Conservation (phyloP, 176 grass and related monocot species). For the Pontederia paniculata region DNA sequence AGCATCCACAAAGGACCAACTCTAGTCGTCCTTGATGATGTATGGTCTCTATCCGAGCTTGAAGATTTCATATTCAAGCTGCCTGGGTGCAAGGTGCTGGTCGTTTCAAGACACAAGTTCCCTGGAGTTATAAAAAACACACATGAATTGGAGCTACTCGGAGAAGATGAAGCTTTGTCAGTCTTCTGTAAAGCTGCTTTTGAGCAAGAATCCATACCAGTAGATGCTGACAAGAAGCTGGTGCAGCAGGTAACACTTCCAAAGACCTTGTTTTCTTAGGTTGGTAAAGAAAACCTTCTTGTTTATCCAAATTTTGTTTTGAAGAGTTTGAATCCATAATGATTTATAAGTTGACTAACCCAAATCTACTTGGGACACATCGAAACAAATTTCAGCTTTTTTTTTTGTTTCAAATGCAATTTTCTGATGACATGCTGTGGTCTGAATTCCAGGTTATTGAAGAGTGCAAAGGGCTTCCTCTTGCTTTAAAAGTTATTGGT, state of each 20-base stretch:
- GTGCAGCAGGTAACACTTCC: constrained; percentile 49
- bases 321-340: too few species aligned
- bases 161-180: constrained; percentile 69
- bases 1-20: constrained; percentile 52
- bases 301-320: too few species aligned
- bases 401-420: background rate
- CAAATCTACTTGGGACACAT: too few species aligned
- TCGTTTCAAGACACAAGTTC: constrained; percentile 83
- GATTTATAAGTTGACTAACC: too few species aligned
- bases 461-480: constrained; percentile 92
- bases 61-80: constrained; percentile 78
- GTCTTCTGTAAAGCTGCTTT: constrained; percentile 78
- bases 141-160: constrained; percentile 77
- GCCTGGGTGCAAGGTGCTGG: constrained; percentile 70
- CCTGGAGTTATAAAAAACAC: constrained; percentile 37
- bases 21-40: constrained; percentile 84
- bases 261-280: too few species aligned
- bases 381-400: too few species aligned
- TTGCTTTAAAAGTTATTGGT: constrained; percentile 82
- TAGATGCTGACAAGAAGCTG: constrained; percentile 67
- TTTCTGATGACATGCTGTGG: background rate
- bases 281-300: too few species aligned
- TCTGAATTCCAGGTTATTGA: constrained; percentile 38
- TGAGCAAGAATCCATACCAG: constrained; percentile 40
- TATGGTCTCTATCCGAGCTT: constrained; percentile 71